Evolutionary conservation across 352 stramenopile genomes (phyloP), one percentile per base, ranked within the genome.

Genomic region (Phytophthora lateralis): DNA sequence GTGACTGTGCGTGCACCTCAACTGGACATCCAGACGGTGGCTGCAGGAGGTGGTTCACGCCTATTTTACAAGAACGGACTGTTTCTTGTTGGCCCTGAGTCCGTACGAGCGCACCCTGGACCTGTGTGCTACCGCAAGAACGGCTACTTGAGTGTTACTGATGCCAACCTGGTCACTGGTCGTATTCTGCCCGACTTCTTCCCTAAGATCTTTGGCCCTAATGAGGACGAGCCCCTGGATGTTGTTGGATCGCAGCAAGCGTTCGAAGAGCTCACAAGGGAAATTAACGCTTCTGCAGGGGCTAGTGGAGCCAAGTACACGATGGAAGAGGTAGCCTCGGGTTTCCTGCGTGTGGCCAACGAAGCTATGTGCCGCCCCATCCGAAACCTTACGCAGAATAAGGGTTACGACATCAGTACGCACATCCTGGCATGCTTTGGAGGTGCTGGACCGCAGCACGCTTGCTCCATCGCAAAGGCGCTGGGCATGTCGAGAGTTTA

Each of bases 361-460:
- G 98, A 99, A 73, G 96, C 97, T 2, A 99, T 99, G 97, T 99
- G 97, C 66, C 93, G 97, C n/a, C 97, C 97, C 0, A 99, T 99
- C 71, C 93, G 97, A 35, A 99, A 99, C 69, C 75, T 99, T 39
- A 99, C 97, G 21, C 88, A 96, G 76, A 99, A 99, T 91, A 98
- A 98, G 54, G 97, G 97, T 1, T 98, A 98, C 79, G 97, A 99
- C 68, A 97, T 99, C 44, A 98, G 89, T 30, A 98, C 84, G 4
- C 97, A 99, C 70, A 87, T 95, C 42, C 73, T 99, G 29, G 96
- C 97, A 21, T 99, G 96, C 73, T 99, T 99, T 84, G 98, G 98
- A 58, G 98, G 98, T 46, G 98, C 98, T 18, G 98, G 97, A 3
- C 96, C 97, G 11, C 98, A 99, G 71, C 97, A 99, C 75, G 97